Conservation (phyloP, 495 filamentous ascomycete species). For the Penicillium daleae region DNA sequence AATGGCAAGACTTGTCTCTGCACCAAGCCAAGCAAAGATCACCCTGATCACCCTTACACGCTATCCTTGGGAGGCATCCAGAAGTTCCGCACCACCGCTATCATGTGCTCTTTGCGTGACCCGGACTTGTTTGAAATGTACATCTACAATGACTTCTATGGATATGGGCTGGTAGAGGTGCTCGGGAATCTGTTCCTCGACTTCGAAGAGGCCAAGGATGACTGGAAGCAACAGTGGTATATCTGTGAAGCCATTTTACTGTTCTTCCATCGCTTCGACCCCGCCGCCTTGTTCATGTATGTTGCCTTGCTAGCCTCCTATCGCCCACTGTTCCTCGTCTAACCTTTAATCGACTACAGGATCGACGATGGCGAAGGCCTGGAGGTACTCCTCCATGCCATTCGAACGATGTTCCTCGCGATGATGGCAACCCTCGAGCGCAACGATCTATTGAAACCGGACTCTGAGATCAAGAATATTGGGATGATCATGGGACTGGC, state of each 20-base stretch:
- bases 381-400: constrained; percentile 13
- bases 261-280: constrained; percentile 20
- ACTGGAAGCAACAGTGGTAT: constrained; percentile 38
- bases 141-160: constrained; percentile 43
- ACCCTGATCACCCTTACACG: constrained; percentile 1
- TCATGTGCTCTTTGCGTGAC: constrained; percentile 6
- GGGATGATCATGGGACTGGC: constrained; percentile 33
- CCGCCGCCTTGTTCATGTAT: constrained; percentile 20
- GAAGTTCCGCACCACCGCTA: neutral
- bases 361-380: constrained; percentile 31
- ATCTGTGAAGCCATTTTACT: constrained; percentile 37
- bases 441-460: constrained; percentile 27
- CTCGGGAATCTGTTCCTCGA: constrained; percentile 46
- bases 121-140: constrained; percentile 47
- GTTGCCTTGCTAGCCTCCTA: neutral
- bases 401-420: constrained; percentile 37
- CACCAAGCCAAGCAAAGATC: neutral
- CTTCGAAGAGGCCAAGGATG: constrained; percentile 35
- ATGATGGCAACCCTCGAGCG: constrained; percentile 36
- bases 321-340: neutral
- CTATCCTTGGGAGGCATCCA: neutral
- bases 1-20: constrained; percentile 2
- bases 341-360: constrained; percentile 8
- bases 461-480: constrained; percentile 40
- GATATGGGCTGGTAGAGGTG: constrained; percentile 44